These are phyloP conservation scores for Fusarium newnesense DNA, from an alignment of 2,329 filamentous ascomycete genomes.

Conservation along the genomic window DNA sequence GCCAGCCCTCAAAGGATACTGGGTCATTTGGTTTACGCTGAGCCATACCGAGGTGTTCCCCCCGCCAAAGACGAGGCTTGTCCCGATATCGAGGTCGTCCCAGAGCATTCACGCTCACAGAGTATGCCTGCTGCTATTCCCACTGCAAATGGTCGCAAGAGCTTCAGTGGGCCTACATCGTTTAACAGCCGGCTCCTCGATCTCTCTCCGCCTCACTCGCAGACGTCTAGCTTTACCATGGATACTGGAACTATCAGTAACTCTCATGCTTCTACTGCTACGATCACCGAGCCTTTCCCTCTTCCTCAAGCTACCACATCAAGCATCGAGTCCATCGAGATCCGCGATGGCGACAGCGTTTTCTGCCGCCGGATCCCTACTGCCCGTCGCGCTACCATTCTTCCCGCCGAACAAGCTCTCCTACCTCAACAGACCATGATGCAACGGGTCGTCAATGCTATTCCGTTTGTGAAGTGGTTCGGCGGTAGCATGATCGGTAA, in stretches of 20 bases:
- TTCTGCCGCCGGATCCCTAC: slow-evolving; percentile 73
- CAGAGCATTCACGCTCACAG: slow-evolving; percentile 48
- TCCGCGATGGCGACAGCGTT: slow-evolving; percentile 51
- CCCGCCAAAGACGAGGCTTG: slow-evolving; percentile 73
- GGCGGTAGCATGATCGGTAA: slow-evolving; percentile 78
- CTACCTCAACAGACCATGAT: slow-evolving; percentile 73
- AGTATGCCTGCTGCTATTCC: slow-evolving; percentile 49
- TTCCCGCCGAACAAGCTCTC: slow-evolving; percentile 76
- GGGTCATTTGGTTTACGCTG: slow-evolving; percentile 76
- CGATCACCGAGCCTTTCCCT: slow-evolving; percentile 51
- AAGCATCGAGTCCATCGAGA: slow-evolving; percentile 45
- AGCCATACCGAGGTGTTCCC: slow-evolving; percentile 73
- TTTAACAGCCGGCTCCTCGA: slow-evolving; percentile 53
- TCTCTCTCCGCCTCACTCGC: slow-evolving; percentile 57
- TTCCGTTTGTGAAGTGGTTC: slow-evolving; percentile 79
- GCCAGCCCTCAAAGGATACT: slow-evolving; percentile 78
- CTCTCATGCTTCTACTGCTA: slow-evolving; percentile 57
- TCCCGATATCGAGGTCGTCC: slow-evolving; percentile 58
- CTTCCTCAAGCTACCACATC: slow-evolving; percentile 31
- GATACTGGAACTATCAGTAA: slow-evolving; percentile 65
- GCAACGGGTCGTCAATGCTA: slow-evolving; percentile 71
- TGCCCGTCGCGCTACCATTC: slow-evolving; percentile 71
- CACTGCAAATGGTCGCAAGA: slow-evolving; percentile 44
- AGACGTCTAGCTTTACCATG: slow-evolving; percentile 65
- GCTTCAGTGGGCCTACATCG: slow-evolving; percentile 47